Percentiles rank a stretch among this genome's conserved stretches.
phyloP scores from a whole-genome alignment of 1,139 yeast species.

The Pichia sp. region DNA sequence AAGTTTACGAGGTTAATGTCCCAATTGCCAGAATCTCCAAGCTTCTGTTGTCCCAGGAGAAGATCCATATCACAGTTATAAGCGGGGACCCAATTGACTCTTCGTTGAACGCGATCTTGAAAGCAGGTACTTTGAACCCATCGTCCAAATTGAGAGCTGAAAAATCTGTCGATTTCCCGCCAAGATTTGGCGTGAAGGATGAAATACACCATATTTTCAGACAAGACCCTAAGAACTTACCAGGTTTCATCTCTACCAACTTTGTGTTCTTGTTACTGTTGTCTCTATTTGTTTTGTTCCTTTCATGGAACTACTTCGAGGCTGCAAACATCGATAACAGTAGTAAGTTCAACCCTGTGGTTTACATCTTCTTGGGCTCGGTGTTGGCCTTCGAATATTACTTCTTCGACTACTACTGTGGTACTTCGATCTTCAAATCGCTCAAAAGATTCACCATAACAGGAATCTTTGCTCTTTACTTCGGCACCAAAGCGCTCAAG shows the following conservation, averaged over 20 bases:
- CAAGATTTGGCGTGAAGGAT: constrained; percentile 48
- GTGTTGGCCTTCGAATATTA: constrained; percentile 58
- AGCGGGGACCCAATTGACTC: constrained; percentile 26
- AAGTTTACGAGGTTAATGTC: constrained; percentile 20
- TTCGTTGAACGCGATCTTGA: constrained; percentile 18
- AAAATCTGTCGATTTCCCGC: constrained; percentile 31
- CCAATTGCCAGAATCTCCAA: constrained; percentile 22
- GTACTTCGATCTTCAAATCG: constrained; percentile 68
- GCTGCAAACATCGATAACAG: constrained; percentile 42
- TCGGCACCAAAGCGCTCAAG: constrained; percentile 67
- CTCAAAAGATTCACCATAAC: constrained; percentile 49
- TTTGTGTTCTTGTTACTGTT: constrained; percentile 46
- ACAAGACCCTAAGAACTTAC: constrained; percentile 51
- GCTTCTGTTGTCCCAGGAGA: constrained; percentile 20
- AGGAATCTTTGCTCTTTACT: constrained; percentile 53
- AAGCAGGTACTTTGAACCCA: constrained; percentile 25
- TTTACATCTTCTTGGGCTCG: constrained; percentile 48
- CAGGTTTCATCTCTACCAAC: constrained; percentile 48
- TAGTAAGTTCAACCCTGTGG: constrained; percentile 31
- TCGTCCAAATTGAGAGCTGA: constrained; percentile 19
- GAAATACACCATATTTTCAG: constrained; percentile 72
- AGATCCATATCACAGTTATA: constrained; percentile 24
- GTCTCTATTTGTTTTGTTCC: constrained; percentile 42
- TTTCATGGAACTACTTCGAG: constrained; percentile 45
- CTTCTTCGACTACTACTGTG: constrained; percentile 65